Evolutionary conservation across 345 rosid species (phyloP), one percentile per base, ranked within the genome.

Genomic region (Citrus glauca): DNA sequence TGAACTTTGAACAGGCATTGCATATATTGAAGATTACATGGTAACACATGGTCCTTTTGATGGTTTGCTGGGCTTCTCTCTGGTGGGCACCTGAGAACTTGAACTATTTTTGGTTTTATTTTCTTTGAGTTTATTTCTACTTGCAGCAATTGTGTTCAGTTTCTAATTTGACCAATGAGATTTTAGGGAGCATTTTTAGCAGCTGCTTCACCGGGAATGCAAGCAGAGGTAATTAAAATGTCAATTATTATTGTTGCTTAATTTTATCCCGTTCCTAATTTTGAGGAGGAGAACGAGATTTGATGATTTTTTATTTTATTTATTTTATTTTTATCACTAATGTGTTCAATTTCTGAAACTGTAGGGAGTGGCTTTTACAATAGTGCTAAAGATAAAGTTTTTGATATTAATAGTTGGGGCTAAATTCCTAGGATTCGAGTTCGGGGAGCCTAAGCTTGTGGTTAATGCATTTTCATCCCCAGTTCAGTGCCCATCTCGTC

Each of bases 381-480:
- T 80, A 61, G 90, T 86, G 48, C 87, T 88, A 20, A 85, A 84
- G 76, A 78, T 91, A 16, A 87, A 82, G 88, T 87, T 87, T 75
- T 50, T 91, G 75, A 83, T 90, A 65, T 25, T 91, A 59, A 84
- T 90, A 27, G 83, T 87, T 0, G 95, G 88, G 50, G 80, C 84
- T 9, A 90, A 82, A 68, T 45, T 80, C 53, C 73, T 76, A 0
- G 92, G 95, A 62, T 70, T 77, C 63, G 72, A 59, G 24, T 76
- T 82, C 73, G 90, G 92, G 19, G 80, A 79, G 25, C 93, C 91
- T 56, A 81, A 83, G 59, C 80, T 82, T 60, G 91, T 91, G 7
- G 87, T 84, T 69, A 81, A 71, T 74, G 91, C 93, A 33, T 87
- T 83, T 78, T 84, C 91, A 63, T 79, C 87, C 77, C 90, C 89